phyloP scores from a whole-genome alignment of 768 basidiomycete species.

The Pleurotus sapidus region DNA sequence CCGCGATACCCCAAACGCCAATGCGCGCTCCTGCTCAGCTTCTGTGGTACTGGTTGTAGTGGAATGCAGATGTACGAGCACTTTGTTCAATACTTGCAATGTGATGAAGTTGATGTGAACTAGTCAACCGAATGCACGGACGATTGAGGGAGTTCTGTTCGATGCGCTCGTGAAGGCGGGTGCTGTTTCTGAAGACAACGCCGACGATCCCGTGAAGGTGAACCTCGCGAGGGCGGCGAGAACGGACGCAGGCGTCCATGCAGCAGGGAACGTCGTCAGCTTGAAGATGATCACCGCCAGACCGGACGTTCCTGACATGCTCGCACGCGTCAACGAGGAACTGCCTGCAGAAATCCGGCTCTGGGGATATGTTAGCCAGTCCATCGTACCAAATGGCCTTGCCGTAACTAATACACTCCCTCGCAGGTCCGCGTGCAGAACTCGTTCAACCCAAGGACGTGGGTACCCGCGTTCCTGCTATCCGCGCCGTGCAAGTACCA shows the following conservation, averaged over 20 bases:
- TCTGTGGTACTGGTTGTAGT: conserved; percentile 87
- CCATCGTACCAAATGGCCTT: background rate
- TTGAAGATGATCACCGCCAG: conserved; percentile 84
- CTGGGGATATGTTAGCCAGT: conserved; percentile 76
- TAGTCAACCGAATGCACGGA: conserved; percentile 72
- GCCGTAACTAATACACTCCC: background rate
- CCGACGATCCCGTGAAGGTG: conserved; percentile 87
- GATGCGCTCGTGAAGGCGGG: conserved; percentile 85
- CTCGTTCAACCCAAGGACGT: conserved; percentile 81
- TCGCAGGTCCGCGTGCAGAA: conserved; percentile 67
- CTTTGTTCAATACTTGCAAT: conserved; percentile 12
- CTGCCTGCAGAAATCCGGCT: conserved; percentile 90
- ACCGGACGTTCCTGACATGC: conserved; percentile 69
- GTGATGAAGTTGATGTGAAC: background rate
- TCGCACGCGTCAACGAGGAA: conserved; percentile 74
- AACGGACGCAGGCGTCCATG: conserved; percentile 97
- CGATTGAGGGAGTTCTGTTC: conserved; percentile 91
- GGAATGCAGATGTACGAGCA: conserved; percentile 92
- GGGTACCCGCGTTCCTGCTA: conserved; percentile 15
- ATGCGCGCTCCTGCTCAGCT: conserved; percentile 83
- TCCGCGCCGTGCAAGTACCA: background rate
- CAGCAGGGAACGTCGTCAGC: conserved; percentile 91
- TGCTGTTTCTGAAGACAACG: conserved; percentile 93
- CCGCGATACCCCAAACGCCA: conserved; percentile 78
- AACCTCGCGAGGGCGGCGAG: conserved; percentile 84